Base-by-base conservation (phyloP, 164 flowering plant species). In the Dillenia suffruticosa region DNA sequence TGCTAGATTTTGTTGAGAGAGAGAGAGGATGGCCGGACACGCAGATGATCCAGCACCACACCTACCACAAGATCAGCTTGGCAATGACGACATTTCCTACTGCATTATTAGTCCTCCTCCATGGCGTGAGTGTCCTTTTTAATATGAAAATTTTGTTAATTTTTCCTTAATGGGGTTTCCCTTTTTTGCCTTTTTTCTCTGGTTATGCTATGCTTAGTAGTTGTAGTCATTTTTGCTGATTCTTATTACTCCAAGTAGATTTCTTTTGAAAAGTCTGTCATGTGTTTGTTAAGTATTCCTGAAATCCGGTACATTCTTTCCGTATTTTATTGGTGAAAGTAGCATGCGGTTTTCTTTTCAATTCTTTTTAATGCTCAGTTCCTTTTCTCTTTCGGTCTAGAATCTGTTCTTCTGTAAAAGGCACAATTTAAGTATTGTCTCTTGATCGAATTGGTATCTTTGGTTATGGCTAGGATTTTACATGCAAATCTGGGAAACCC, bases 31-130 rank as follows among this genome's bases (percentile, higher is more conserved):
- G 10, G 68, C 72, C 26, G 59, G 76, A 11, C 79, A 79, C 62
- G 69, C 72, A 45, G 77, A 67, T 43, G 89, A 84, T 69, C 89
- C 87, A 43, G 77, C 73, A 53, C 85, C 89, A 58, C 89, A 84
- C 55, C 85, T 84, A 65, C 73, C 84, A 9, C 82, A 85, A 67
- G 87, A 81, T 64, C 90, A 85, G 79, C 81, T 85, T 3, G 85
- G 85, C 12, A 68, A n/a, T n/a, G n/a, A n/a, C n/a, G n/a, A 70
- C 68, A 64, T 85, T 61, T 69, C 79, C 63, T 85, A 65, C 75
- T 84, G 89, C 79, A 82, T 84, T 58, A 81, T 82, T 15, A 84
- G 88, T 51, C 88, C 88, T 15, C 89, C 89, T 15, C 83, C 85
- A 68, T 85, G 85, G 87, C 87, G 90, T 85, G 65, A 81, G 90